Conservation (phyloP, 1,284 basidiomycete genomes). For the Cryptococcus sp. region DNA sequence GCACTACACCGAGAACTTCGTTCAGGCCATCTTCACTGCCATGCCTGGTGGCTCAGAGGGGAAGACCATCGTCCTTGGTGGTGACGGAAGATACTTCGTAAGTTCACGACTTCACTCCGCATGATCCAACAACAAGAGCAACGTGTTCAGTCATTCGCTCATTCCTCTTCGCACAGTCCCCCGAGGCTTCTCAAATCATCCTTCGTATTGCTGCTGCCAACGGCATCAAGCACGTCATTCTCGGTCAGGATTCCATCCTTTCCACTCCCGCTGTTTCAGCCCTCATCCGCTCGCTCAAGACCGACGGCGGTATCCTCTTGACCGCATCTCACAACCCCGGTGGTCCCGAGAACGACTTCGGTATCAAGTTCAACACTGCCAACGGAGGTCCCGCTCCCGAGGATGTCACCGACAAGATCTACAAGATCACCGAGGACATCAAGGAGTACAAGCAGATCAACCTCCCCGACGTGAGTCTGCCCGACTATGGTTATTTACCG, state of each 20-base stretch:
- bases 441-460: conserved; percentile 82
- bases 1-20: conserved; percentile 99
- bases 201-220: conserved; percentile 89
- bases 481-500: background rate
- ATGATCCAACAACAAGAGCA: background rate
- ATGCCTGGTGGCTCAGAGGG: conserved; percentile 70
- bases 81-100: conserved; percentile 89
- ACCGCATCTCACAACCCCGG: conserved; percentile 99
- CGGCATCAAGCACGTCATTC: conserved; percentile 81
- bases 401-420: conserved; percentile 90
- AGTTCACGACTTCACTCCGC: conserved; percentile 13
- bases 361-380: conserved; percentile 98
- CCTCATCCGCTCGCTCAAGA: conserved; percentile 92
- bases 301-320: conserved; percentile 92
- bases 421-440: conserved; percentile 85
- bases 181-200: conserved; percentile 87
- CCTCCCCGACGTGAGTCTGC: conserved; percentile 65
- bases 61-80: conserved; percentile 89
- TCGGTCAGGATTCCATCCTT: conserved; percentile 86
- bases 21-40: conserved; percentile 91
- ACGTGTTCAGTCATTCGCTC: background rate
- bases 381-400: conserved; percentile 98
- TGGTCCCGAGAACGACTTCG: conserved; percentile 95
- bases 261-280: conserved; percentile 97
- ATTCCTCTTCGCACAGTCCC: conserved; percentile 50